phyloP scores from a whole-genome alignment of 1,139 yeast genomes.

The Scheffersomyces cryptocercus region DNA sequence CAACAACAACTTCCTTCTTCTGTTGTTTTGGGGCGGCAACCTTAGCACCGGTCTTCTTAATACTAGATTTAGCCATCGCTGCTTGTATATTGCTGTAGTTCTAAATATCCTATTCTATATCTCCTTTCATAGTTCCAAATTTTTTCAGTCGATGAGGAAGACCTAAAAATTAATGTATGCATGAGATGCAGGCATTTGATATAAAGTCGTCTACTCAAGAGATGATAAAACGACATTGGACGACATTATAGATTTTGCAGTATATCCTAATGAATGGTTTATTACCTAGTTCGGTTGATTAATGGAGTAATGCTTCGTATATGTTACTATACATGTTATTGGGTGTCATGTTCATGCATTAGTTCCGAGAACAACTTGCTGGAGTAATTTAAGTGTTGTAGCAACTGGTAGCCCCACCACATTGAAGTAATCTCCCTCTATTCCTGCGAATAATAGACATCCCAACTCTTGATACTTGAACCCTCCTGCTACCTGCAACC shows the following conservation, averaged over 20 bases:
- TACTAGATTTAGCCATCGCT: constrained; percentile 7
- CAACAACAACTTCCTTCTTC: constrained; percentile 1
- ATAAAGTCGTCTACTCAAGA: neutral
- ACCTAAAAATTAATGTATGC: constrained; percentile 1
- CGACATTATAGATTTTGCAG: no score
- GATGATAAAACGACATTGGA: no score
- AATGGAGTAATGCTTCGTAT: neutral
- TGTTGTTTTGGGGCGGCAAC: constrained; percentile 1
- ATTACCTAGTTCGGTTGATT: no score
- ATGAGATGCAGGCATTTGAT: constrained; percentile 6
- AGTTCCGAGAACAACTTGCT: constrained; percentile 9
- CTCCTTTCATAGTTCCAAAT: neutral
- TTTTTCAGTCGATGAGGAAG: constrained; percentile 12
- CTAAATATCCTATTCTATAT: neutral
- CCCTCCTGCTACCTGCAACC: constrained; percentile 86
- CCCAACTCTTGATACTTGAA: constrained; percentile 80
- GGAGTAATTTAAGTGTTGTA: constrained; percentile 49
- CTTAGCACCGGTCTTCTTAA: constrained; percentile 3
- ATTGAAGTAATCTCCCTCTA: constrained; percentile 81
- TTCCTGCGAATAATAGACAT: constrained; percentile 58
- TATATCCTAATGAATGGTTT: neutral
- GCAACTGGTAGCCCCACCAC: constrained; percentile 87
- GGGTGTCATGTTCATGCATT: neutral
- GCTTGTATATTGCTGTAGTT: neutral
- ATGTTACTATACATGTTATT: neutral